Percentiles rank a stretch among this genome's conserved stretches.
phyloP scores from a whole-genome alignment of 345 rosid genomes.

The Noccaea caerulescens region DNA sequence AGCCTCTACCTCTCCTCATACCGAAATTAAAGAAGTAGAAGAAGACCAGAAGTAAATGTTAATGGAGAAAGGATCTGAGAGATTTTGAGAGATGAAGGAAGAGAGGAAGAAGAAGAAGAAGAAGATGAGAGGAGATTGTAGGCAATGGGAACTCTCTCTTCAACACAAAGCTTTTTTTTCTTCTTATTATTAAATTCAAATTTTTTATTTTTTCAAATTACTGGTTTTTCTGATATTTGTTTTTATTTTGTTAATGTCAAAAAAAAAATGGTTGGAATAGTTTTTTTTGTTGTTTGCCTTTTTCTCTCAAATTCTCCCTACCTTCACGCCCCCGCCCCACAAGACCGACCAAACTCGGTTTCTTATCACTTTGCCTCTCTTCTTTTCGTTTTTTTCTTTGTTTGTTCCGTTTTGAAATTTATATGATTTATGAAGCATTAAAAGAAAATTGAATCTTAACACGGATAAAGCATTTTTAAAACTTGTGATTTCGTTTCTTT shows the following conservation, averaged over 20 bases:
- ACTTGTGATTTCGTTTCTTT: neutral
- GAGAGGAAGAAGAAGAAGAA: neutral
- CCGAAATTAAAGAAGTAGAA: neutral
- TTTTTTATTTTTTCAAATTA: neutral
- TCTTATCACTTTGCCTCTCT: conserved; percentile 33
- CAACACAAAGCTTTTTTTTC: conserved; percentile 3
- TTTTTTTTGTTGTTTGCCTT: neutral
- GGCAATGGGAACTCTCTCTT: conserved; percentile 20
- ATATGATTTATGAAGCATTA: too few relatives aligned
- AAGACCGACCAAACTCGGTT: conserved; percentile 43
- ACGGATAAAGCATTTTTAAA: neutral
- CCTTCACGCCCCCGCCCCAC: conserved; percentile 31
- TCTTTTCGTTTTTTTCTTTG: neutral
- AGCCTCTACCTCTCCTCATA: conserved; percentile 42
- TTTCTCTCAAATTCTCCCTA: neutral
- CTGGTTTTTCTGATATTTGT: neutral
- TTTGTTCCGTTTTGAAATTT: neutral
- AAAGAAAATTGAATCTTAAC: neutral
- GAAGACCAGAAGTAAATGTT: conserved; percentile 24
- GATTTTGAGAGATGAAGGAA: neutral
- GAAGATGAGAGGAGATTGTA: conserved; percentile 26
- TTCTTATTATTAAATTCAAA: neutral
- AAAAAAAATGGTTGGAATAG: conserved; percentile 14
- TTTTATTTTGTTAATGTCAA: neutral
- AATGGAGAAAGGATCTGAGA: conserved; percentile 4